Evolutionary conservation across 2,329 filamentous ascomycete species (phyloP), one percentile per base, ranked within the genome.

Genomic region (Arachnomyces sp.): DNA sequence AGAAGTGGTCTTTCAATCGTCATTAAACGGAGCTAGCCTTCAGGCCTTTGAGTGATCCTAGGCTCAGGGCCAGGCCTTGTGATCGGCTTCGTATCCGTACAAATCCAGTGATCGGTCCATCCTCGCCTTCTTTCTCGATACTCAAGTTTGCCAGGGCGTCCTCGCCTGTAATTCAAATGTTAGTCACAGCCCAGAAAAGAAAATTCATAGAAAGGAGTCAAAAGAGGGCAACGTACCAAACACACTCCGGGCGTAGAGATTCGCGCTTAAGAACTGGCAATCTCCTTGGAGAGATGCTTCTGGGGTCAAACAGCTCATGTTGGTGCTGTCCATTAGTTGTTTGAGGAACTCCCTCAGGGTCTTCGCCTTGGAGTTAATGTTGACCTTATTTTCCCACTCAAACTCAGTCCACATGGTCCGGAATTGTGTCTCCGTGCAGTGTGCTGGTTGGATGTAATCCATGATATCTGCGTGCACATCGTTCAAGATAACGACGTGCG

Each of bases 381-480:
- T 98, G 65, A 98, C 90, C 77, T 98, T 98, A 72, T 98, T 98
- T 74, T 98, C 92, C 92, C 92, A 98, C 63, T 98, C 92, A 52
- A 98, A 98, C 61, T 98, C 92, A 29, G 92, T 98, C 92, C 92
- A 98, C 92, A 98, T 98, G n/a, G 87, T 94, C 44, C 92, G 80
- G 81, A 98, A 98, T 58, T 96, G 88, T 8, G 90, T 95, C 72
- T 98, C 92, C 3, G 87, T 92, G 73, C 92, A 98, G 12, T 88
- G 82, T 5, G 90, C 90, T 1, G 92, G 92, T 61, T 96, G 90
- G 56, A 98, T 98, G 69, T 98, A 98, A 68, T 98, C 92, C 92
- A 98, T 98, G 50, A 98, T 95, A 59, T 98, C 92, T 42, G 96
- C 90, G 57, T 98, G 92, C 21, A 98, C 80, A 61, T 98, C 92